Conservation (phyloP, 2,329 filamentous ascomycete genomes). For the Pseudocercospora fijiensis region DNA sequence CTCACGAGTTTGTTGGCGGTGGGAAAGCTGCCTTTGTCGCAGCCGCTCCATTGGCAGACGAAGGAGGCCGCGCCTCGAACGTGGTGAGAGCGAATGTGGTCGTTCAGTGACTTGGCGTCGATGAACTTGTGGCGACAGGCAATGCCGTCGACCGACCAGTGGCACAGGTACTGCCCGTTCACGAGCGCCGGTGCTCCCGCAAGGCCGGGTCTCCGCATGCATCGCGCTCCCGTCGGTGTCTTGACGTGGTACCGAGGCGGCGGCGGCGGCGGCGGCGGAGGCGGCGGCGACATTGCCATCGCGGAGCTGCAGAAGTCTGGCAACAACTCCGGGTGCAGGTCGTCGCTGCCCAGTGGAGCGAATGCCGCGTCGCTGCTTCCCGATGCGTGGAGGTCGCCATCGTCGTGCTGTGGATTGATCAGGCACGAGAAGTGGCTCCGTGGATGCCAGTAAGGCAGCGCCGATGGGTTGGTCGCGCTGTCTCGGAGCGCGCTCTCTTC, state of each 20-base stretch:
- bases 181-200: conserved; percentile 31
- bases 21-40: conserved; percentile 49
- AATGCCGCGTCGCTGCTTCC: neutral
- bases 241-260: conserved; percentile 15
- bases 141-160: conserved; percentile 29
- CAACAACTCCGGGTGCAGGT: conserved; percentile 13
- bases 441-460: conserved; percentile 29
- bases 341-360: conserved; percentile 5
- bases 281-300: conserved; percentile 1
- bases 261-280: too few species aligned
- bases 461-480: conserved; percentile 21
- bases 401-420: conserved; percentile 25
- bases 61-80: conserved; percentile 39
- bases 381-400: conserved; percentile 11
- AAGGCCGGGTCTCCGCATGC: conserved; percentile 28
- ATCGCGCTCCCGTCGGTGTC: conserved; percentile 24
- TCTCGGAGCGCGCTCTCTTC: conserved; percentile 29
- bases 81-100: conserved; percentile 56
- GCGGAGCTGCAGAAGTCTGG: conserved; percentile 1
- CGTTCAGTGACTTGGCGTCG: conserved; percentile 54
- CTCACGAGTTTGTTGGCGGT: conserved; percentile 57
- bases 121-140: conserved; percentile 40
- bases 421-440: conserved; percentile 29
- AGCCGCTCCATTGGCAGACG: conserved; percentile 53
- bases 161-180: conserved; percentile 33